Evolutionary conservation across 1,284 basidiomycete genomes (phyloP), one percentile per base, ranked within the genome.

Genomic region (Cutaneotrichosporon sp.): DNA sequence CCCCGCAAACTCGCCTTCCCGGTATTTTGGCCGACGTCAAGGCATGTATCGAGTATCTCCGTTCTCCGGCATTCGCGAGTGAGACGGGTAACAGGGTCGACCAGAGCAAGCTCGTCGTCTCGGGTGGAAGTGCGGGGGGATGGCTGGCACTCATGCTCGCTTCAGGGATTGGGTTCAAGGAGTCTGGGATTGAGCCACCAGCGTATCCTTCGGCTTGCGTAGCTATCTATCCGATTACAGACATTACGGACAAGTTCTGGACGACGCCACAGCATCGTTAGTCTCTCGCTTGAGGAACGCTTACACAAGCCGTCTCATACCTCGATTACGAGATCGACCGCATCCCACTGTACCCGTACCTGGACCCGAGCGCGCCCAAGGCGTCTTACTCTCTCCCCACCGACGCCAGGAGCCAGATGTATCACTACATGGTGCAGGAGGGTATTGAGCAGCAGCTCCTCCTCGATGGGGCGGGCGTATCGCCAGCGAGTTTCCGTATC

Each of bases 141-240:
- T 67, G 62, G 62, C 62, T 67, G 26, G 65, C 65, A 7, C 60
- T 67, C 14, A 34, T 67, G 31, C 51, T 64, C n/a, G 59, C 51
- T 11, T 32, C 30, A 2, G 65, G 65, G 14, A 55, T 66, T 16
- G 61, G 65, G 4, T 66, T 66, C 56, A 40, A 63, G 40, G 62
- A 56, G 30, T 58, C 55, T 21, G 59, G 62, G n/a, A 47, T 66
- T 11, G 21, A 14, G 14, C 42, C 59, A 10, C 65, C 65, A 2
- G 55, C 31, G 13, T 46, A 42, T 14, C 65, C 65, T 2, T 31
- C 52, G 5, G 65, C 40, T n/a, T 46, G 60, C 26, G 58, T 40
- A 8, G 52, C 65, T 10, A 51, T 66, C 47, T 66, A 66, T 32
- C 61, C 65, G 9, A 66, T 66, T n/a, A 61, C 62, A 4, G 65